Conservation (phyloP, 1,284 basidiomycete genomes). For the Ceratobasidium sp. region DNA sequence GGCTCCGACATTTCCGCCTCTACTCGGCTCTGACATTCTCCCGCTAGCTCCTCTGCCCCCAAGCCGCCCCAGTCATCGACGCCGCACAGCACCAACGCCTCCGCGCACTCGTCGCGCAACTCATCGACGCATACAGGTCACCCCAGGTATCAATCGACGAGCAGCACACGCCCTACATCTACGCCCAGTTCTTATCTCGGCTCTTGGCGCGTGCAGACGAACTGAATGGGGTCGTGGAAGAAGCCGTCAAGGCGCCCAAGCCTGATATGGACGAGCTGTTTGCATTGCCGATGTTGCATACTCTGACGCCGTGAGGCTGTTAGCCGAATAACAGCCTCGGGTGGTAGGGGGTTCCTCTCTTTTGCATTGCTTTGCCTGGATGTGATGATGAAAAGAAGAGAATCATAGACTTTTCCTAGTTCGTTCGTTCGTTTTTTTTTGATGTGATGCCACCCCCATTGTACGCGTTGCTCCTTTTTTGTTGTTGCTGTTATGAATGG, state of each 20-base stretch:
- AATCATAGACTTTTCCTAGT: neutral
- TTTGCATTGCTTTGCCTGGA: neutral
- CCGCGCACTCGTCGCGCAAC: conserved; percentile 18
- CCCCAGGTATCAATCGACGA: conserved; percentile 23
- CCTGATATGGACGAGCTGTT: conserved; percentile 33
- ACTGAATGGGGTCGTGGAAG: conserved; percentile 11
- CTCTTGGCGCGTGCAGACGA: conserved; percentile 35
- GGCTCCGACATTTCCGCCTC: neutral
- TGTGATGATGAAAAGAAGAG: neutral
- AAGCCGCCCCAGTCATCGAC: conserved; percentile 12
- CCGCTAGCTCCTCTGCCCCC: conserved; percentile 24
- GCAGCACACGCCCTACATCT: conserved; percentile 35
- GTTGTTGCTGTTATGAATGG: neutral
- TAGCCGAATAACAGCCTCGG: conserved; percentile 4
- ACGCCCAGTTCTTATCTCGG: conserved; percentile 26
- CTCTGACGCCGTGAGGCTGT: neutral
- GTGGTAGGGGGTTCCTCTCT: neutral
- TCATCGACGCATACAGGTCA: conserved; percentile 31
- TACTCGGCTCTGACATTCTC: neutral
- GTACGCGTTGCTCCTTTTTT: neutral
- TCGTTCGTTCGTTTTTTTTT: conserved; percentile 8
- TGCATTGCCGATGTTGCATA: conserved; percentile 5
- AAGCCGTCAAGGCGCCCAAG: conserved; percentile 4
- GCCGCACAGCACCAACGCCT: conserved; percentile 7
- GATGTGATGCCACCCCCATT: neutral